Conservation (phyloP, 345 rosid species). For the Syzygium grande region DNA sequence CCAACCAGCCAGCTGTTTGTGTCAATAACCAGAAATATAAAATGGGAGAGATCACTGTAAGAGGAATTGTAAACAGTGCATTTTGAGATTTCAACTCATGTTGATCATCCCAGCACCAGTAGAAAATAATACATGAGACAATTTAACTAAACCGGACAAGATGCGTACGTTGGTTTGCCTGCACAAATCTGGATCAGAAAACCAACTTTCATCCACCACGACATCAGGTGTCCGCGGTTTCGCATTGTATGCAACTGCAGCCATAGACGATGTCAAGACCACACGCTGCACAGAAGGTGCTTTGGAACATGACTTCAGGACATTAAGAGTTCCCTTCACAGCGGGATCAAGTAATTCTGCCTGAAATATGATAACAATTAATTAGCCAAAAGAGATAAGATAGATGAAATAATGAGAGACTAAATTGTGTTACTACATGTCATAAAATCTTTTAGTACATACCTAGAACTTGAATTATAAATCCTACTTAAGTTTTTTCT, state of each 20-base stretch:
- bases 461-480: not conserved
- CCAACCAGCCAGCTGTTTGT: not conserved
- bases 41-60: not conserved
- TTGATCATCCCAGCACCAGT: not conserved
- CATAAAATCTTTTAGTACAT: not conserved
- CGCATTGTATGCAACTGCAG: slow-evolving; percentile 51
- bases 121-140: not conserved
- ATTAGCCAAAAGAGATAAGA: not conserved
- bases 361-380: slow-evolving; percentile 24
- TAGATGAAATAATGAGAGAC: not conserved
- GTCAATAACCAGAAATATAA: not conserved
- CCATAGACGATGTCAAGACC: slow-evolving; percentile 72
- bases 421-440: not conserved
- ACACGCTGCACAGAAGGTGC: slow-evolving; percentile 61
- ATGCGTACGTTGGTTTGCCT: slow-evolving; percentile 38
- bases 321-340: slow-evolving; percentile 80
- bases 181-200: slow-evolving; percentile 47
- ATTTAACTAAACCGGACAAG: not conserved
- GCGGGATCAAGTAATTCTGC: slow-evolving; percentile 83
- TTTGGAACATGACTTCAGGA: slow-evolving; percentile 63
- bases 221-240: slow-evolving; percentile 73
- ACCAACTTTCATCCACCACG: slow-evolving; percentile 79
- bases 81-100: not conserved
- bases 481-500: not conserved
- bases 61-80: not conserved